Conservation (phyloP, 2,329 filamentous ascomycete species). For the Blastomyces emzantsi region DNA sequence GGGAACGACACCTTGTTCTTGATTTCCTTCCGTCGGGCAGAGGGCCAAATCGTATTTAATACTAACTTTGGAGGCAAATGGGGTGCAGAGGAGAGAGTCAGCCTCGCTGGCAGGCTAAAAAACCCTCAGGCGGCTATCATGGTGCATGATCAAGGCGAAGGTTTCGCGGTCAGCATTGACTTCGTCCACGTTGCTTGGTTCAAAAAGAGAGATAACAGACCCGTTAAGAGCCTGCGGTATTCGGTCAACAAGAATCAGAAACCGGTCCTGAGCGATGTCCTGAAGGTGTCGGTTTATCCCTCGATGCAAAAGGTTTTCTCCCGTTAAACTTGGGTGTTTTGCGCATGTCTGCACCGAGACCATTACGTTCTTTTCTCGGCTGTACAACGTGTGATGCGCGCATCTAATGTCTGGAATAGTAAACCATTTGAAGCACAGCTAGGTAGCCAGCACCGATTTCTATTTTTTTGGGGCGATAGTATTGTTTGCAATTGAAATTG, state of each 20-base stretch:
- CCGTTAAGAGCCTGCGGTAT: not conserved
- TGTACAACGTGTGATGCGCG: not conserved
- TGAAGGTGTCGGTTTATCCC: constrained; percentile 1
- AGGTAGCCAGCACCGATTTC: not conserved
- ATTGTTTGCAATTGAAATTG: not conserved
- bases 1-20: constrained; percentile 3
- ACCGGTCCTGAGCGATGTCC: not conserved
- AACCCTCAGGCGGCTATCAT: not conserved
- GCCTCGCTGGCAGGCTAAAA: not conserved
- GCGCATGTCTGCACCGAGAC: not conserved
- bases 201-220: constrained; percentile 2
- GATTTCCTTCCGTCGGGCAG: constrained; percentile 6
- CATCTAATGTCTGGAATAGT: not conserved
- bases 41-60: constrained; percentile 7
- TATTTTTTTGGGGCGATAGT: not conserved
- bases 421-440: not conserved
- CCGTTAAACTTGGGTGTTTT: not conserved
- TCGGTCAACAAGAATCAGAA: constrained; percentile 3
- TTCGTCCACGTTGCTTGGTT: constrained; percentile 2
- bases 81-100: constrained; percentile 2
- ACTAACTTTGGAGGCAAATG: not conserved
- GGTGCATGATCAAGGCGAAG: constrained; percentile 5
- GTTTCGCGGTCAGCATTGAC: constrained; percentile 5
- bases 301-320: constrained; percentile 4
- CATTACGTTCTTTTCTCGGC: not conserved